Evolutionary conservation across 1,139 yeast genomes (phyloP).

Genomic region (Candida sanyaensis): DNA sequence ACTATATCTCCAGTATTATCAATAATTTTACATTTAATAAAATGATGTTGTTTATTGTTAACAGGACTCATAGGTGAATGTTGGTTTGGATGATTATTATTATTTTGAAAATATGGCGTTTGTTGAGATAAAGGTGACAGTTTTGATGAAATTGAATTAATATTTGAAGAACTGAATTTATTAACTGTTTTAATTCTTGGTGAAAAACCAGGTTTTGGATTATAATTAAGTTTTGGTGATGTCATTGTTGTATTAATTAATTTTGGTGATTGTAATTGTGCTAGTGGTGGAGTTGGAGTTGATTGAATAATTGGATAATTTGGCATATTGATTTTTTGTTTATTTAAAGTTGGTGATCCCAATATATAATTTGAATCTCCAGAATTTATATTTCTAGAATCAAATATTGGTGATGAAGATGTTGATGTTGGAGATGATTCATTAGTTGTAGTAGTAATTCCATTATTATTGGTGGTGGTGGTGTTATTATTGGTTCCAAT

Average conservation of each 20-base stretch:
- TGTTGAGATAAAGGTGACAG: not conserved
- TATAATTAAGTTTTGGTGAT: not conserved
- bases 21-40: constrained; percentile 31
- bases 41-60: constrained; percentile 12
- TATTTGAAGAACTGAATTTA: not conserved
- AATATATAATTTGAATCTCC: constrained; percentile 1
- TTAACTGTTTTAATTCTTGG: constrained; percentile 7
- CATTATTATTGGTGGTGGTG: not conserved
- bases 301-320: not conserved
- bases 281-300: constrained; percentile 2
- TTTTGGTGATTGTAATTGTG: constrained; percentile 5
- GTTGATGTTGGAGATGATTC: constrained; percentile 2
- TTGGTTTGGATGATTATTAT: not conserved
- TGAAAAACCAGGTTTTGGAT: constrained; percentile 7
- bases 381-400: not conserved
- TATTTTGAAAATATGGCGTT: constrained; percentile 2
- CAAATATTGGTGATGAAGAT: not conserved
- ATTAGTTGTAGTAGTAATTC: not conserved
- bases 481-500: constrained; percentile 1
- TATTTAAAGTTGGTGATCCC: not conserved
- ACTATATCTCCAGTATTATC: constrained; percentile 30
- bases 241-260: constrained; percentile 8
- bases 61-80: not conserved
- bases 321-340: not conserved
- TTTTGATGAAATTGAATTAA: not conserved